phyloP scores from a whole-genome alignment of 2,329 filamentous ascomycete species.

The Dissoconium aciculare region DNA sequence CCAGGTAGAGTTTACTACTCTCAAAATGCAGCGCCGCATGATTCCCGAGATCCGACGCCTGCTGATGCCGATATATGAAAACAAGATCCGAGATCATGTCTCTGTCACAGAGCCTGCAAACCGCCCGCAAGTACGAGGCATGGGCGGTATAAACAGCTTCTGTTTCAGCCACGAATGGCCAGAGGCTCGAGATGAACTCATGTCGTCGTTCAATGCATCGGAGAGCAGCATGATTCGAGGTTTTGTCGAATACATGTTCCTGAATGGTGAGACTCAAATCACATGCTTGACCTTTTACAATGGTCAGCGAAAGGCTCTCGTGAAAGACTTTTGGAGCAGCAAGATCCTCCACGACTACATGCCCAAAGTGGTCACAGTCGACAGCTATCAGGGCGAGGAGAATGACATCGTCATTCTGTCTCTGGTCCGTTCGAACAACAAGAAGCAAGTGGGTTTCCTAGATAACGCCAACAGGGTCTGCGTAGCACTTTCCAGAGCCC shows the following conservation, averaged over 20 bases:
- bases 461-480: conserved; percentile 48
- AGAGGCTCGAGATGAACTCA: conserved; percentile 48
- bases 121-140: conserved; percentile 43
- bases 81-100: conserved; percentile 42
- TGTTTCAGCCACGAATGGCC: conserved; percentile 52
- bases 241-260: conserved; percentile 56
- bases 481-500: conserved; percentile 54
- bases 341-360: conserved; percentile 17
- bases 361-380: conserved; percentile 58
- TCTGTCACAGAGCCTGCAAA: conserved; percentile 34
- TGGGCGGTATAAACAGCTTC: conserved; percentile 45
- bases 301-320: conserved; percentile 56
- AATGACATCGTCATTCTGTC: conserved; percentile 74
- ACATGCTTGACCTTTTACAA: conserved; percentile 82
- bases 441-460: conserved; percentile 55
- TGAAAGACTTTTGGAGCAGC: conserved; percentile 30
- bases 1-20: conserved; percentile 45
- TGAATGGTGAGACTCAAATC: conserved; percentile 54
- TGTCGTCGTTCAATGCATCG: conserved; percentile 51
- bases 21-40: conserved; percentile 59
- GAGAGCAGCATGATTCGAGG: conserved; percentile 65
- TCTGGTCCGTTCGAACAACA: conserved; percentile 54
- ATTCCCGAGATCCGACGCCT: conserved; percentile 50
- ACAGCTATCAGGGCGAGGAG: conserved; percentile 83
- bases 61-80: conserved; percentile 45